Conservation (phyloP, 73 alveolate species). For the Loxodes magnus region DNA sequence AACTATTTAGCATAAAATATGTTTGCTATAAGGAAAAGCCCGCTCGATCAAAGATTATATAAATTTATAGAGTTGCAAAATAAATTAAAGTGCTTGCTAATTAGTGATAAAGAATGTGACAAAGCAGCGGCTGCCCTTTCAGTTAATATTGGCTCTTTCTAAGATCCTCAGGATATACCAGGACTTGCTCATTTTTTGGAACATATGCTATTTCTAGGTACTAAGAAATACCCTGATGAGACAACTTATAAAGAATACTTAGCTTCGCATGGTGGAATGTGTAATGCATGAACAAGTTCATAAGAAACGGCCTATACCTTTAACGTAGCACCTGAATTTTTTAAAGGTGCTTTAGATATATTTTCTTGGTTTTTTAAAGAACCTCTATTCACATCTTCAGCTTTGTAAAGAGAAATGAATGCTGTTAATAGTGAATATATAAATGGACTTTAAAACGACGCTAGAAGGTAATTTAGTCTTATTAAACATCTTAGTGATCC, state of each 20-base stretch:
- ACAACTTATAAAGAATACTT: slow-evolving; percentile 33
- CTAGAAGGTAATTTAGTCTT: slow-evolving; percentile 41
- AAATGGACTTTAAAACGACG: slow-evolving; percentile 47
- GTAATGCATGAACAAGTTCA: slow-evolving; percentile 82
- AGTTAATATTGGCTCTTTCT: too few relatives aligned
- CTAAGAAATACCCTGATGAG: slow-evolving; percentile 71
- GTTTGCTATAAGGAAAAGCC: too few relatives aligned
- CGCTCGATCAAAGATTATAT: too few relatives aligned
- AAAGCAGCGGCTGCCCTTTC: too few relatives aligned
- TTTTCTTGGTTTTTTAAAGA: slow-evolving; percentile 72
- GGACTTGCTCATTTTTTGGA: slow-evolving; percentile 95
- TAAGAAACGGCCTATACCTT: slow-evolving; percentile 67
- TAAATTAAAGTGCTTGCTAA: too few relatives aligned
- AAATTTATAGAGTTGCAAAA: too few relatives aligned
- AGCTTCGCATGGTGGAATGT: slow-evolving; percentile 66
- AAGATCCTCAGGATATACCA: not conserved
- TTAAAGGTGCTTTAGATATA: slow-evolving; percentile 69
- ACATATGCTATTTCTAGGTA: slow-evolving; percentile 89
- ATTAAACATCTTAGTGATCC: slow-evolving; percentile 44
- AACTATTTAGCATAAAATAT: too few relatives aligned
- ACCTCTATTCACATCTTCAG: slow-evolving; percentile 75
- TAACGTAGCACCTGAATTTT: slow-evolving; percentile 62
- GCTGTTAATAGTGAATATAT: slow-evolving; percentile 84
- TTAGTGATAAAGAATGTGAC: too few relatives aligned
- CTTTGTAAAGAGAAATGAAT: slow-evolving; percentile 82